phyloP scores from a whole-genome alignment of 495 filamentous ascomycete species.

The Venustampulla echinocandica region DNA sequence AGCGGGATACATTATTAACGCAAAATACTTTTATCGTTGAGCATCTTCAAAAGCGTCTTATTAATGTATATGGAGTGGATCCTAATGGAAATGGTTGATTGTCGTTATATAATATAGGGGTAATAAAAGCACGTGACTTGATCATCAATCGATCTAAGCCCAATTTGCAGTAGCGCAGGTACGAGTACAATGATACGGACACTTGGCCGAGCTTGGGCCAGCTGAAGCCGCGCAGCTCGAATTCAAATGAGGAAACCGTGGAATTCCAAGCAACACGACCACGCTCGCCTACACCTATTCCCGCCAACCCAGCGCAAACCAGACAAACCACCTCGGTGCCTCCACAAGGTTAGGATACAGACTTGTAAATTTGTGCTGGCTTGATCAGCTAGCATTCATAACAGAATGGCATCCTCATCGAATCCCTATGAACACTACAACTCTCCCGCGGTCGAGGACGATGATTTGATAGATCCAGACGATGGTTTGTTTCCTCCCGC shows the following conservation, averaged over 20 bases:
- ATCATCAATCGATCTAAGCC: neutral
- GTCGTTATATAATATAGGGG: no score
- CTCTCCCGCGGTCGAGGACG: conserved; percentile 69
- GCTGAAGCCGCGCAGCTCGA: neutral
- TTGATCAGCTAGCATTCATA: neutral
- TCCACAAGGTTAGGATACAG: neutral
- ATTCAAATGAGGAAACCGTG: conserved; percentile 14
- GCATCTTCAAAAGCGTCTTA: no score
- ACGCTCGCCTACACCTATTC: neutral
- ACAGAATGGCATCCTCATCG: conserved; percentile 25
- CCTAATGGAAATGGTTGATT: no score
- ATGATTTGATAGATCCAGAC: conserved; percentile 88
- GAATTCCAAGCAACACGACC: conserved; percentile 1
- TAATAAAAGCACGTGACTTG: no score
- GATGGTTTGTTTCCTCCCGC: conserved; percentile 53
- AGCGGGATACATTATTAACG: no score
- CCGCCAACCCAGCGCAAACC: no score
- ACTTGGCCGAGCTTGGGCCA: conserved; percentile 4
- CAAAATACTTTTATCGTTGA: no score
- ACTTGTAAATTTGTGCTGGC: no score
- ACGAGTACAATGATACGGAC: no score
- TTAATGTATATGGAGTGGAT: no score
- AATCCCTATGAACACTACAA: conserved; percentile 52
- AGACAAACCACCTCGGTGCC: no score
- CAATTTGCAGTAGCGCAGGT: neutral